Evolutionary conservation across 495 filamentous ascomycete species (phyloP), one percentile per base, ranked within the genome.

Genomic region (Trichocladium antarcticum): DNA sequence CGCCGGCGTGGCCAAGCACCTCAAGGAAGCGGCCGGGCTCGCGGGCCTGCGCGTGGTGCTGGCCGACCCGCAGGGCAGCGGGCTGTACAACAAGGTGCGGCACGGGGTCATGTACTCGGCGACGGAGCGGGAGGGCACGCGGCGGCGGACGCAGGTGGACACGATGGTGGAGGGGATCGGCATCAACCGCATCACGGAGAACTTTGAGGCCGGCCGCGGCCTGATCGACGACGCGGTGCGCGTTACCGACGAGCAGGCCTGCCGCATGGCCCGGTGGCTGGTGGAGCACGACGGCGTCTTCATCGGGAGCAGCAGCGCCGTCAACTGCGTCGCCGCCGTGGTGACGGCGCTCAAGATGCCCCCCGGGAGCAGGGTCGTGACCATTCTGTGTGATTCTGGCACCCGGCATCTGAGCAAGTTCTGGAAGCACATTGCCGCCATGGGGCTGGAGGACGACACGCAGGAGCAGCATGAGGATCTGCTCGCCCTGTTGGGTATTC

Each of bases 231-330:
- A 95, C 68, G 90, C 92, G 11, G 80, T 97, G 7, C 76, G 84
- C 24, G 92, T 97, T 15, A 85, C 78, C n/a, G 92, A 99, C 67
- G 79, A 80, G 21, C 89, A 99, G 70, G 92, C 92, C 6, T 71
- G 88, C 61, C 77, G 76, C 32, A 97, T 99, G 93, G 92, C 90
- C 14, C 72, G 86, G 51, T 95, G 87, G 84, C 68, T 99, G 29
- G 92, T 95, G 3, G 89, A 97, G 73, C 85, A 89, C 57, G 92
- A 99, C 62, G 92, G 92, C 0, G 81, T 99, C 31, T 99, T 99
- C 59, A 73, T 87, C 28, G 92, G 92, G 8, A 95, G 89, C 56
- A 94, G 87, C 60, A 94, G 83, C 64, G 86, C 90, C 15, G 90
- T 97, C 14, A 99, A 99, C 60, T 96, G 89, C 58, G 85, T 96